Conservation (phyloP, 2,329 filamentous ascomycete genomes). For the Colletotrichum tropicicola region DNA sequence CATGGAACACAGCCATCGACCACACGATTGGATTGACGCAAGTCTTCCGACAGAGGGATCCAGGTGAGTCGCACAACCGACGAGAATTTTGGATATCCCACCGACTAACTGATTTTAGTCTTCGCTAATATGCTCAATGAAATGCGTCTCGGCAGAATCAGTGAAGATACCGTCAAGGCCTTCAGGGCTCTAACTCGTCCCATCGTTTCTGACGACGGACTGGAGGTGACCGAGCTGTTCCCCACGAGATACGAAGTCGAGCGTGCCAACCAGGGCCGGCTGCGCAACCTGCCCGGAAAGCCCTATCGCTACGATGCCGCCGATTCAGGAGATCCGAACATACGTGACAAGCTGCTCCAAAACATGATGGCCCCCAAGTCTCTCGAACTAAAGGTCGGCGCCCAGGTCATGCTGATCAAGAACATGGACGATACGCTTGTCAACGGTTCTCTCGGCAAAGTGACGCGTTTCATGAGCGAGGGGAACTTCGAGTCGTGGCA, state of each 20-base stretch:
- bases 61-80: constrained; percentile 53
- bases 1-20: constrained; percentile 92
- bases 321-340: constrained; percentile 77
- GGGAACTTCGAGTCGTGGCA: constrained; percentile 46
- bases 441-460: constrained; percentile 91
- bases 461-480: constrained; percentile 77
- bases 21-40: constrained; percentile 96
- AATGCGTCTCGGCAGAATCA: constrained; percentile 90
- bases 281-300: constrained; percentile 76
- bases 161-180: constrained; percentile 75
- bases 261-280: constrained; percentile 78
- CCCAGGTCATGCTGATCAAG: constrained; percentile 99
- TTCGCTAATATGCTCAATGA: constrained; percentile 98
- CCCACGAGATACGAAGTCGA: constrained; percentile 93
- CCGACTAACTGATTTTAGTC: constrained; percentile 51
- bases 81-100: not conserved
- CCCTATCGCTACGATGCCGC: constrained; percentile 74
- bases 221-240: constrained; percentile 90
- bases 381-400: constrained; percentile 86
- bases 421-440: constrained; percentile 95
- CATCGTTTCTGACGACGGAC: constrained; percentile 76
- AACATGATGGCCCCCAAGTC: constrained; percentile 93
- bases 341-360: constrained; percentile 79
- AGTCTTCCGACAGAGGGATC: constrained; percentile 94
- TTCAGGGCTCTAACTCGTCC: constrained; percentile 80